Conservation (phyloP, 2,329 filamentous ascomycete species). For the Colletotrichum ledebouriae region DNA sequence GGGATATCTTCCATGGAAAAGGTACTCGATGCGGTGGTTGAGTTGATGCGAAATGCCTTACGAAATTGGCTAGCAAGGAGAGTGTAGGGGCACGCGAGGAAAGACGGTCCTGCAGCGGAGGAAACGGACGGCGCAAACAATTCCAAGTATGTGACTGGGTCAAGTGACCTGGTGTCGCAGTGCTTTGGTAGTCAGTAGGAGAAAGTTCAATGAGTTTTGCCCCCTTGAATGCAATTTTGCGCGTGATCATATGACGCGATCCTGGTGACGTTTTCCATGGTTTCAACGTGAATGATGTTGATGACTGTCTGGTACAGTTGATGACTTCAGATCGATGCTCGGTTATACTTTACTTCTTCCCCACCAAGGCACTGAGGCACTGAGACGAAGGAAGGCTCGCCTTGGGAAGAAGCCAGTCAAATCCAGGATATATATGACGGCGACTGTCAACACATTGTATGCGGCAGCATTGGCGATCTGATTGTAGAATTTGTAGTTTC, state of each 20-base stretch:
- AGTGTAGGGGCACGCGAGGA: conserved; percentile 40
- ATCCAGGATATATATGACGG: no score
- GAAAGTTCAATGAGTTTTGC: conserved; percentile 40
- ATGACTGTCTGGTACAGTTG: not conserved
- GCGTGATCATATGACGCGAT: not conserved
- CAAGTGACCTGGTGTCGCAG: conserved; percentile 39
- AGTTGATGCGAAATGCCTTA: conserved; percentile 20
- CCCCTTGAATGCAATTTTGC: conserved; percentile 24
- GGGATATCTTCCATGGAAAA: conserved; percentile 18
- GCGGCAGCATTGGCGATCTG: no score
- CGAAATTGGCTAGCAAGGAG: conserved; percentile 34
- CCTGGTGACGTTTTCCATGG: not conserved
- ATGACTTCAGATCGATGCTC: not conserved
- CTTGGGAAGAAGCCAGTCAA: no score
- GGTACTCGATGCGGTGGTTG: conserved; percentile 13
- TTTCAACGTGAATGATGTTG: not conserved
- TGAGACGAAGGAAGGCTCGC: no score
- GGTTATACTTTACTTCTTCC: not conserved
- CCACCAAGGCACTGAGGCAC: not conserved
- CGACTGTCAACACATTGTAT: no score
- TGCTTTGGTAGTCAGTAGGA: conserved; percentile 30
- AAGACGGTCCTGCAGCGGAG: conserved; percentile 27
- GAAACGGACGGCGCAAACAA: conserved; percentile 25
- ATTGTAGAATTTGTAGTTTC: no score
- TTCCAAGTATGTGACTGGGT: conserved; percentile 12